phyloP scores from a whole-genome alignment of 768 basidiomycete species.

The Stropharia rugosoannulata region DNA sequence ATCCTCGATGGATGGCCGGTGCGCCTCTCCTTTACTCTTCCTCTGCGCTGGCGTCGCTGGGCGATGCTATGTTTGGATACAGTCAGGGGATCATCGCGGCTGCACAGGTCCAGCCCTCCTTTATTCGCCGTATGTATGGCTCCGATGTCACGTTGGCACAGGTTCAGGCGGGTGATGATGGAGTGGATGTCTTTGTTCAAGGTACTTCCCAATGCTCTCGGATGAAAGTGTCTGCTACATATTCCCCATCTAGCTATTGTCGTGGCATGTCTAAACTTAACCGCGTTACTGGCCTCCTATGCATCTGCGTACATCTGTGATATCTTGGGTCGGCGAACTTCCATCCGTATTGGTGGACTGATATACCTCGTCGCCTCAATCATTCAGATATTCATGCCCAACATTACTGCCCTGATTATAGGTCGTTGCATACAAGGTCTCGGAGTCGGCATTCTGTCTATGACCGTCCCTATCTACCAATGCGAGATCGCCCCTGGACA shows the following conservation, averaged over 20 bases:
- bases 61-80: conserved; percentile 58
- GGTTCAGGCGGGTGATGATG: conserved; percentile 40
- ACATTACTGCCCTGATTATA: conserved; percentile 35
- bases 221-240: not conserved
- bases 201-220: conserved; percentile 26
- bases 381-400: conserved; percentile 49
- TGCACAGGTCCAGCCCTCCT: conserved; percentile 51
- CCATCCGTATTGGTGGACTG: conserved; percentile 47
- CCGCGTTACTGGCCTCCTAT: conserved; percentile 45
- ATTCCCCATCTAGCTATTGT: conserved; percentile 39
- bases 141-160: conserved; percentile 41
- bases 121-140: conserved; percentile 49
- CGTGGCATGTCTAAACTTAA: conserved; percentile 48
- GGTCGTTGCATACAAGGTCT: conserved; percentile 48
- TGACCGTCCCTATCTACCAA: conserved; percentile 50
- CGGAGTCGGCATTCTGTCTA: conserved; percentile 49
- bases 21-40: conserved; percentile 47
- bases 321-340: conserved; percentile 46
- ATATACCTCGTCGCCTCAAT: conserved; percentile 49
- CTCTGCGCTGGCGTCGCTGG: conserved; percentile 52
- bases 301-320: conserved; percentile 50
- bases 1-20: conserved; percentile 54
- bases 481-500: conserved; percentile 47
- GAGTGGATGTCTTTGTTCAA: conserved; percentile 44
- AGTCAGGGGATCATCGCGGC: conserved; percentile 53